Percentiles rank a stretch among this genome's conserved stretches.
These are phyloP conservation scores for Forsythia suspensa DNA, from an alignment of 257 asterid species.

Conservation along the genomic window DNA sequence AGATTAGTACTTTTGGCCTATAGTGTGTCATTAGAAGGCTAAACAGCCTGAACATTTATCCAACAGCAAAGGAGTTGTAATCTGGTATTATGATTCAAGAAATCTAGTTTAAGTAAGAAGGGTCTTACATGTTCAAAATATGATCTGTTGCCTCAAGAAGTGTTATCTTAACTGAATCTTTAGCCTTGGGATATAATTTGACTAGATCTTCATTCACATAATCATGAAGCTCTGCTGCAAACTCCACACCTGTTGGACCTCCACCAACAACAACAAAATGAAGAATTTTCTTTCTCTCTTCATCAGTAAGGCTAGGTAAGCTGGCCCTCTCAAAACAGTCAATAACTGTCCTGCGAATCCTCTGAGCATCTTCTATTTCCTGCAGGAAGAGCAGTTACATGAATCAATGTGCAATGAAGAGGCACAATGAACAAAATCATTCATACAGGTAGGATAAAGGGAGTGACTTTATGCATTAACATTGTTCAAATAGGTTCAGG, in stretches of 20 bases:
- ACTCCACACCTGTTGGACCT: slow-evolving; percentile 89
- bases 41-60: not conserved
- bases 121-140: slow-evolving; percentile 79
- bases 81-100: not conserved
- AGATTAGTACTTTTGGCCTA: not conserved
- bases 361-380: slow-evolving; percentile 99
- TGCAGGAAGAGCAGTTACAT: slow-evolving; percentile 31
- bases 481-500: not conserved
- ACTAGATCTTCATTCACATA: slow-evolving; percentile 77
- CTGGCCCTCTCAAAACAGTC: slow-evolving; percentile 92
- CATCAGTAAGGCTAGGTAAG: slow-evolving; percentile 74
- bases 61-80: not conserved
- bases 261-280: slow-evolving; percentile 98
- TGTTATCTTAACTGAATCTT: slow-evolving; percentile 73
- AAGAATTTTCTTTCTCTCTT: slow-evolving; percentile 81
- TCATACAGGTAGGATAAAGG: not conserved
- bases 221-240: slow-evolving; percentile 93
- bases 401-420: slow-evolving; percentile 18
- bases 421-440: not conserved
- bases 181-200: slow-evolving; percentile 71
- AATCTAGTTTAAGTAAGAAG: slow-evolving; percentile 2
- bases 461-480: not conserved
- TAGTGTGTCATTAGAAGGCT: not conserved
- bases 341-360: slow-evolving; percentile 76
- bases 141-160: slow-evolving; percentile 95